Evolutionary conservation across 306 rosid species (phyloP).

Genomic region (Pyrus communis): DNA sequence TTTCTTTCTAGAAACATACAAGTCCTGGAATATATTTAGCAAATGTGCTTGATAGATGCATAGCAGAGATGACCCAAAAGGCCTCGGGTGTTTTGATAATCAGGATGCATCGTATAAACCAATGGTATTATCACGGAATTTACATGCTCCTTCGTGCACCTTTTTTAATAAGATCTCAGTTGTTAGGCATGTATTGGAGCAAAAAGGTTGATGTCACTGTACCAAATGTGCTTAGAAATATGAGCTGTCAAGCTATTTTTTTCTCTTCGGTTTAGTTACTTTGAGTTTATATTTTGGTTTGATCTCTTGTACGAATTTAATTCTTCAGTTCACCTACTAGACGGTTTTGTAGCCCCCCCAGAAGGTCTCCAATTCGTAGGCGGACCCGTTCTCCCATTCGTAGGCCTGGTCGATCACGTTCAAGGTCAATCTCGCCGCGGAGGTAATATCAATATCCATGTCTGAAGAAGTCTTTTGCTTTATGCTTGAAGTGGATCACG

Average conservation of each 20-base stretch:
- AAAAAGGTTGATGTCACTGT: neutral
- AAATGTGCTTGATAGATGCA: neutral
- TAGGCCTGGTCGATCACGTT: constrained; percentile 74
- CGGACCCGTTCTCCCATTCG: constrained; percentile 88
- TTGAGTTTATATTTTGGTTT: neutral
- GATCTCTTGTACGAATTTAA: neutral
- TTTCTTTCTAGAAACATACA: neutral
- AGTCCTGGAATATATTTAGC: neutral
- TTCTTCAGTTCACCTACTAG: constrained; percentile 74
- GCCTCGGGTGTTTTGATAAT: neutral
- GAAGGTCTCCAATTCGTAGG: constrained; percentile 92
- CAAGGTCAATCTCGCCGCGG: constrained; percentile 84
- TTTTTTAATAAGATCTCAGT: neutral
- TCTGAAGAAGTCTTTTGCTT: neutral
- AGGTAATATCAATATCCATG: constrained; percentile 40
- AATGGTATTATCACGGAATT: neutral
- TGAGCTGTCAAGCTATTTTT: neutral
- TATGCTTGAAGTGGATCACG: neutral
- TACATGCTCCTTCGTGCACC: neutral
- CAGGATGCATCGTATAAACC: neutral
- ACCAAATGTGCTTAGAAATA: neutral
- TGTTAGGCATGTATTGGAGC: neutral
- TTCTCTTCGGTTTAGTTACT: neutral
- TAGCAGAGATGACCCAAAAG: neutral
- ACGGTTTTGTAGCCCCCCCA: constrained; percentile 87